Percentiles rank a stretch among this genome's conserved stretches.
phyloP scores from a whole-genome alignment of 306 rosid species.

The Quercus alba region DNA sequence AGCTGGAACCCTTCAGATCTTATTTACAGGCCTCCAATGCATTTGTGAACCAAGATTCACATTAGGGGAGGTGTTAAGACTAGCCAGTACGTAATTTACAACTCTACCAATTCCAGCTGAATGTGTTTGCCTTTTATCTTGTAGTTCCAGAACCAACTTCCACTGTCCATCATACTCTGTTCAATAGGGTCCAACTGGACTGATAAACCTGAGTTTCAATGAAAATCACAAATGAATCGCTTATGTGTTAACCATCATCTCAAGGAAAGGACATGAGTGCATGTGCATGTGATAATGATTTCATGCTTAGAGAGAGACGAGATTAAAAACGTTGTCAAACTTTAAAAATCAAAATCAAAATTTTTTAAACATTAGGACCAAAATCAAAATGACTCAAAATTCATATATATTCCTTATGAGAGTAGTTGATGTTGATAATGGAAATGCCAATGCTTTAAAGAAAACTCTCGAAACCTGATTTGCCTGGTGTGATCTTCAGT shows the following conservation, averaged over 20 bases:
- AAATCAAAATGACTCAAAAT: too few species aligned
- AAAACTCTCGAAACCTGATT: constrained; percentile 47
- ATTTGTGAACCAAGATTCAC: constrained; percentile 88
- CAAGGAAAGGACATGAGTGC: not conserved
- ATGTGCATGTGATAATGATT: not conserved
- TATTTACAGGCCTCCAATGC: constrained; percentile 20
- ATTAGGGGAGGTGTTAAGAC: constrained; percentile 22
- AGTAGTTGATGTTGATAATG: constrained; percentile 5
- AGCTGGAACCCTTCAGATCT: not conserved
- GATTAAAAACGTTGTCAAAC: too few species aligned
- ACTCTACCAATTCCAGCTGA: constrained; percentile 58
- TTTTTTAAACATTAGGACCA: too few species aligned
- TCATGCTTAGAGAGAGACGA: not conserved
- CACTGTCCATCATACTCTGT: constrained; percentile 53
- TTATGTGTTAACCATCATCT: not conserved
- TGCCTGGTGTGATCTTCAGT: constrained; percentile 60
- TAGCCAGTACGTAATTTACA: constrained; percentile 26
- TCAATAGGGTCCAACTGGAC: constrained; percentile 55
- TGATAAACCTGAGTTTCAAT: constrained; percentile 47
- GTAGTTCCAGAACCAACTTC: constrained; percentile 94
- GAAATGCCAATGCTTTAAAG: not conserved
- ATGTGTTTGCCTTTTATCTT: constrained; percentile 59
- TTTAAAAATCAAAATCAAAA: too few species aligned
- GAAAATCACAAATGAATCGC: too few species aligned
- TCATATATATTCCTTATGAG: not conserved